phyloP scores from a whole-genome alignment of 129 eudicot genomes.

The Flaveria bidentis region DNA sequence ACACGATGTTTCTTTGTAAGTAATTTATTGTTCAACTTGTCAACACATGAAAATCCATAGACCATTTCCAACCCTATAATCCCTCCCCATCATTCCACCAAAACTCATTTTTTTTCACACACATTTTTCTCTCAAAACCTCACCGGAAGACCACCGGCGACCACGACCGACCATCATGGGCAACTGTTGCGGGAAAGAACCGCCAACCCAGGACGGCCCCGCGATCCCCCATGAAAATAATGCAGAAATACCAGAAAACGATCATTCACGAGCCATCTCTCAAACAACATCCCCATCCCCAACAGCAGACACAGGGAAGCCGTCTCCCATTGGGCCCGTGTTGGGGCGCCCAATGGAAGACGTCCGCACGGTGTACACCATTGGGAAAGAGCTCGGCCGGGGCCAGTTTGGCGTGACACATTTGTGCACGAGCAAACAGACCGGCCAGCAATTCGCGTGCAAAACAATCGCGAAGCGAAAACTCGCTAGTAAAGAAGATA shows the following conservation, averaged over 20 bases:
- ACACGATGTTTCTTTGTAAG: not conserved
- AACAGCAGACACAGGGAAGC: slow-evolving; percentile 40
- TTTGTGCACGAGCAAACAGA: slow-evolving; percentile 57
- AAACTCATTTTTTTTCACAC: slow-evolving; percentile 26
- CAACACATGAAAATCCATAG: slow-evolving; percentile 12
- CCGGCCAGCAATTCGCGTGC: slow-evolving; percentile 72
- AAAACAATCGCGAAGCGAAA: slow-evolving; percentile 79
- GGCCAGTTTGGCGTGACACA: slow-evolving; percentile 85
- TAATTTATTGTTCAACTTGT: slow-evolving; percentile 14
- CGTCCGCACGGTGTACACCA: slow-evolving; percentile 47
- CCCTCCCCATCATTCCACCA: slow-evolving; percentile 42
- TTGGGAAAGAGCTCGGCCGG: slow-evolving; percentile 80
- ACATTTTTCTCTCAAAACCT: not conserved
- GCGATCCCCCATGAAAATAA: slow-evolving; percentile 14
- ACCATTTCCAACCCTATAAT: slow-evolving; percentile 45
- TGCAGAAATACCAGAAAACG: slow-evolving; percentile 17
- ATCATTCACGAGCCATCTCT: slow-evolving; percentile 32
- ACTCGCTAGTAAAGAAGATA: slow-evolving; percentile 73
- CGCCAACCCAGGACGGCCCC: slow-evolving; percentile 24
- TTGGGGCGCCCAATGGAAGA: slow-evolving; percentile 88
- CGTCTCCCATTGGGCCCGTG: slow-evolving; percentile 58
- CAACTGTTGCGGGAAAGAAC: slow-evolving; percentile 50
- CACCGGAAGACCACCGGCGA: not conserved
- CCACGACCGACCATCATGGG: slow-evolving; percentile 42
- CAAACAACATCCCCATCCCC: slow-evolving; percentile 34